Percentiles rank a stretch among this genome's conserved stretches.
These are phyloP conservation scores for Sclerotinia spermophila DNA, from an alignment of 2,329 filamentous ascomycete species.

Conservation along the genomic window DNA sequence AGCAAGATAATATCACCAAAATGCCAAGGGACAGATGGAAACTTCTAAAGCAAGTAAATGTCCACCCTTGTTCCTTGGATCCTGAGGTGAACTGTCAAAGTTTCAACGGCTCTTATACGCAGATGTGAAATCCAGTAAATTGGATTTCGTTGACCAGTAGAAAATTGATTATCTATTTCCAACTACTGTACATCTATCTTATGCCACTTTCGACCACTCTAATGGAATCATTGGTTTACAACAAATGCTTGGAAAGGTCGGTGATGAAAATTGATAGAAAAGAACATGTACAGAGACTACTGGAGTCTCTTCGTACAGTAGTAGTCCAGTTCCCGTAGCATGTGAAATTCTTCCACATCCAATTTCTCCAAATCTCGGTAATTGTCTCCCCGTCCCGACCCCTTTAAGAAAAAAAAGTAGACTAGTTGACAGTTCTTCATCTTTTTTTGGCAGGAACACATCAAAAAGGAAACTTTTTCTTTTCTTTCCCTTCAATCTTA, in stretches of 20 bases:
- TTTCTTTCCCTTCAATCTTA: conserved; percentile 1
- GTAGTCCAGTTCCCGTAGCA: too few relatives aligned
- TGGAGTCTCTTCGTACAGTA: too few relatives aligned
- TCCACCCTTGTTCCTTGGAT: background rate
- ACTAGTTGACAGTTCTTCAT: background rate
- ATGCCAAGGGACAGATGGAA: background rate
- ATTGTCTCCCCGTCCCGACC: conserved; percentile 6
- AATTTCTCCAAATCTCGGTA: conserved; percentile 21
- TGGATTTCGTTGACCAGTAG: background rate
- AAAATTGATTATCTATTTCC: background rate
- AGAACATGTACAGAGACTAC: too few relatives aligned
- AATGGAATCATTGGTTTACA: background rate
- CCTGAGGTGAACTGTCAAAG: background rate
- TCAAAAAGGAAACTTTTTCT: conserved; percentile 15
- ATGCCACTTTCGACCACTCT: background rate
- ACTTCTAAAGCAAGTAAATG: background rate
- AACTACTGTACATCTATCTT: too few relatives aligned
- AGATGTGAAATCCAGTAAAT: background rate
- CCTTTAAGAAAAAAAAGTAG: conserved; percentile 13
- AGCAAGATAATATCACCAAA: background rate
- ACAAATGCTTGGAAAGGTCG: conserved; percentile 8
- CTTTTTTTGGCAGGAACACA: conserved; percentile 3
- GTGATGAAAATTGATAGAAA: conserved; percentile 1
- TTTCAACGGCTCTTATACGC: background rate
- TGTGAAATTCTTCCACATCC: conserved; percentile 8